Base-by-base conservation (phyloP, 768 basidiomycete species). In the Rhizopogon roseolus region DNA sequence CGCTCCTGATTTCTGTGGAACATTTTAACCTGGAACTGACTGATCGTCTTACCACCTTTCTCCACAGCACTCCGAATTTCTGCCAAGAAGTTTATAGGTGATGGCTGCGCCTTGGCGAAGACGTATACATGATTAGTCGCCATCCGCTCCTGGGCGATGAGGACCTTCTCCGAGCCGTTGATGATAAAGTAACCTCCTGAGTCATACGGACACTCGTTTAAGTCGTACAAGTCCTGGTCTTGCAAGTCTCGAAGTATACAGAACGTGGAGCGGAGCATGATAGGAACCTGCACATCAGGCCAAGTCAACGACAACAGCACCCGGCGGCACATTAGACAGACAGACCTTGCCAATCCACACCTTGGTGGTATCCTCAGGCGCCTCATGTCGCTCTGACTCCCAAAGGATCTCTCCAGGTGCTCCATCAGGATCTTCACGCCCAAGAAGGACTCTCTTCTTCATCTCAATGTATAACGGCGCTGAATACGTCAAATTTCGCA, bases 131-230 rank as follows among this genome's bases (percentile, higher is more conserved):
- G 95, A 73, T 99, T 99, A 22, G 93, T 95, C 9, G 97, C 96
- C 95, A 98, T 98, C 50, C 97, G 86, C 69, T 99, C 97, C 70
- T 99, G 97, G 1, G 97, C 97, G 69, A 99, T 99, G 57, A 99
- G 78, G n/a, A 99, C 97, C 71, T 99, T 99, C 69, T 99, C 97
- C 2, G 97, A 98, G 11, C 97, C 97, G 62, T 98, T 98, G 75
- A 99, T 98, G 66, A 99, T 93, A 70, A 99, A 99, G 69, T 99
- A 99, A 46, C 97, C 97, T 69, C 97, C 97, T 38, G 94, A 93
- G 71, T 99, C 97, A 65, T 95, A 96, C 5, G 96, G 96, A 67
- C 97, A 99, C 73, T 99, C 97, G 65, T 97, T 98, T 60, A 98
- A 74, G 63, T 94, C 90, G 68, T 86, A 92, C 45, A 95, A 75